Conservation (phyloP, 2,329 filamentous ascomycete genomes). For the Penicillium nordicum region DNA sequence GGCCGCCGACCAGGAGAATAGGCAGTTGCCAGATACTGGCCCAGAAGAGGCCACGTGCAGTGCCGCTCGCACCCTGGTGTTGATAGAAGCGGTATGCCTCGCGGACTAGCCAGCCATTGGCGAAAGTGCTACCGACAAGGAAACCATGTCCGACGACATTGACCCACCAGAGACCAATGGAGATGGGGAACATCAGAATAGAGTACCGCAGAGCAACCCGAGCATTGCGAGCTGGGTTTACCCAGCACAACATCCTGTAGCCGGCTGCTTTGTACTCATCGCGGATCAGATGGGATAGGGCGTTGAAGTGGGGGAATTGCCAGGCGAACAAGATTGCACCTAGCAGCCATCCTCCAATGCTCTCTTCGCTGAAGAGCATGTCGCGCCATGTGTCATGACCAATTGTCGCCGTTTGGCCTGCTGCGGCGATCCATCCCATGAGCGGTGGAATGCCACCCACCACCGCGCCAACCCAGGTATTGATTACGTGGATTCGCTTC, state of each 20-base stretch:
- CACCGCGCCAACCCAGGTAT: slow-evolving; percentile 92
- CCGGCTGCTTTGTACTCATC: slow-evolving; percentile 77
- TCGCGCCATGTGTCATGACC: slow-evolving; percentile 73
- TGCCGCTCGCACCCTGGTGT: slow-evolving; percentile 72
- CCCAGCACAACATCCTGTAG: slow-evolving; percentile 75
- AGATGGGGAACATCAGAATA: slow-evolving; percentile 80
- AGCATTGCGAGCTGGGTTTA: slow-evolving; percentile 78
- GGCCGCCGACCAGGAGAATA: slow-evolving; percentile 80
- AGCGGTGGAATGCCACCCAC: slow-evolving; percentile 91
- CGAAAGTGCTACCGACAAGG: slow-evolving; percentile 70
- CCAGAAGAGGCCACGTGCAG: slow-evolving; percentile 86
- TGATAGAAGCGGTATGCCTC: slow-evolving; percentile 81
- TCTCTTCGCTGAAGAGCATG: slow-evolving; percentile 67
- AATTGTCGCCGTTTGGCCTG: slow-evolving; percentile 74
- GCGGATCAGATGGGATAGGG: slow-evolving; percentile 80
- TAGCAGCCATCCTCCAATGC: slow-evolving; percentile 81
- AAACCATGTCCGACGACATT: slow-evolving; percentile 86
- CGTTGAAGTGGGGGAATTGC: slow-evolving; percentile 99
- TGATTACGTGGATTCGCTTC: slow-evolving; percentile 79
- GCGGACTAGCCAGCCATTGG: slow-evolving; percentile 80
- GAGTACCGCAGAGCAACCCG: slow-evolving; percentile 87
- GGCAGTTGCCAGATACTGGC: slow-evolving; percentile 96
- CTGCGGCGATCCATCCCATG: slow-evolving; percentile 97
- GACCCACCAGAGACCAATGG: slow-evolving; percentile 70
- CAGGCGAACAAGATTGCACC: slow-evolving; percentile 83